phyloP scores from a whole-genome alignment of 108 stramenopile species.

The Schizochytrium sp. region DNA sequence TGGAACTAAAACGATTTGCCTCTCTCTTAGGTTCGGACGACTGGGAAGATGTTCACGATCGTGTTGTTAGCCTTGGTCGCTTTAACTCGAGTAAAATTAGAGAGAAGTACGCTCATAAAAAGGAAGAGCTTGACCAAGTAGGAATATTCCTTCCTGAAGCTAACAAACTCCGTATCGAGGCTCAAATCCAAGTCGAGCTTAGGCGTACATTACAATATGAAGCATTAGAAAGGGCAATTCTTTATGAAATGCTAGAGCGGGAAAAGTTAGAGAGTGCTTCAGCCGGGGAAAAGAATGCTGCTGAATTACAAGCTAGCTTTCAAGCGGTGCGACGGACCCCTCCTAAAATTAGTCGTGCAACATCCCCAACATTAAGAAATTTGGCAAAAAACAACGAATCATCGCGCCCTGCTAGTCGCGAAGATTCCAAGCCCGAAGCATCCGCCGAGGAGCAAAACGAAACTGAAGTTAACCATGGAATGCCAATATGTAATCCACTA shows the following conservation, averaged over 20 bases:
- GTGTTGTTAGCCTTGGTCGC: not conserved
- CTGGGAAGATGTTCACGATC: conserved; percentile 32
- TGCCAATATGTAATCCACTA: not conserved
- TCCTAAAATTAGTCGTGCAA: not conserved
- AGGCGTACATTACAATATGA: conserved; percentile 20
- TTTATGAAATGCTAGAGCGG: conserved; percentile 6
- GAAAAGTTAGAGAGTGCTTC: conserved; percentile 5
- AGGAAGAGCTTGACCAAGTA: not conserved
- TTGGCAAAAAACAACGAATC: not conserved
- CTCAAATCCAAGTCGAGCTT: conserved; percentile 37
- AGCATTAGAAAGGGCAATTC: not conserved
- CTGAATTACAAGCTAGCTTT: conserved; percentile 23
- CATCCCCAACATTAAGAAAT: not conserved
- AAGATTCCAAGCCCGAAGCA: not conserved
- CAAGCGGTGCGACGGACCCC: not conserved
- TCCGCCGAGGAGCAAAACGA: not conserved
- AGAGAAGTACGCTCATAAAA: not conserved
- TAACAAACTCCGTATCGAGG: conserved; percentile 39
- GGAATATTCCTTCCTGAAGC: not conserved
- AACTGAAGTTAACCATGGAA: not conserved
- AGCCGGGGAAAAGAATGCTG: not conserved
- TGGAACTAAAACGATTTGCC: conserved; percentile 31
- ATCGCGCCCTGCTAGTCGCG: not conserved
- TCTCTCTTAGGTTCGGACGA: conserved; percentile 1
- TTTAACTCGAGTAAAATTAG: not conserved